A percentile compares a stretch with the other conserved stretches of the same genome.
Evolutionary conservation across 2,329 filamentous ascomycete genomes (phyloP).

Genomic region (Cladosporium sp.): DNA sequence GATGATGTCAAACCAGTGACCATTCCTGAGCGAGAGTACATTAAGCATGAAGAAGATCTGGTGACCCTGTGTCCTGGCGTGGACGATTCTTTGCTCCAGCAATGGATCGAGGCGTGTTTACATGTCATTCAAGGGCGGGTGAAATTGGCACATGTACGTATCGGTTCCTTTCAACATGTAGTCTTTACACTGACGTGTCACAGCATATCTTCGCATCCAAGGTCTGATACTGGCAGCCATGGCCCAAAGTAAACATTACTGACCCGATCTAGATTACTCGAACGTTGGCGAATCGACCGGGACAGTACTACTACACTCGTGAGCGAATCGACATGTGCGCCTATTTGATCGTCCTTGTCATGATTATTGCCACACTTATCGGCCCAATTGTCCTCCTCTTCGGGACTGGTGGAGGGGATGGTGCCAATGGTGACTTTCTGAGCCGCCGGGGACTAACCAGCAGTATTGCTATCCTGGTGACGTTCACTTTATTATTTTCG

Average conservation of each 20-base stretch:
- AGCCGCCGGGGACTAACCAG: slow-evolving; percentile 14
- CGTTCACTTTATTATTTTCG: slow-evolving; percentile 25
- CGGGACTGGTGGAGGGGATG: slow-evolving; percentile 19
- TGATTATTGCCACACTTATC: slow-evolving; percentile 24
- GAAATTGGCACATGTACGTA: not conserved
- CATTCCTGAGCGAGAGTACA: slow-evolving; percentile 29
- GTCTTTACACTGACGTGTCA: not conserved
- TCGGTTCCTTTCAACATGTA: too few species aligned
- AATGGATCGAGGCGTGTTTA: slow-evolving; percentile 24
- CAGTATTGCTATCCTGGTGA: slow-evolving; percentile 22
- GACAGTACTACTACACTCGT: slow-evolving; percentile 20
- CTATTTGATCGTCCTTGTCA: slow-evolving; percentile 21
- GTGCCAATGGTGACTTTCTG: not conserved
- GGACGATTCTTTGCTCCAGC: slow-evolving; percentile 39
- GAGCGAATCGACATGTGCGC: slow-evolving; percentile 21
- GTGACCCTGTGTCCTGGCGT: slow-evolving; percentile 35
- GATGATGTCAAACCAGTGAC: slow-evolving; percentile 21
- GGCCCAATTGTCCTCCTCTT: slow-evolving; percentile 27
- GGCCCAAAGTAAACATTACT: not conserved
- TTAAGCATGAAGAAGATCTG: slow-evolving; percentile 37
- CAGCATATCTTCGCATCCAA: not conserved
- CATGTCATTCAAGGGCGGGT: not conserved
- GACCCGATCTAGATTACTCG: not conserved
- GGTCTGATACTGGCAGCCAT: not conserved
- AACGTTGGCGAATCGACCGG: not conserved